phyloP scores from a whole-genome alignment of 2,329 filamentous ascomycete genomes.

The Sphaerulina musiva region DNA sequence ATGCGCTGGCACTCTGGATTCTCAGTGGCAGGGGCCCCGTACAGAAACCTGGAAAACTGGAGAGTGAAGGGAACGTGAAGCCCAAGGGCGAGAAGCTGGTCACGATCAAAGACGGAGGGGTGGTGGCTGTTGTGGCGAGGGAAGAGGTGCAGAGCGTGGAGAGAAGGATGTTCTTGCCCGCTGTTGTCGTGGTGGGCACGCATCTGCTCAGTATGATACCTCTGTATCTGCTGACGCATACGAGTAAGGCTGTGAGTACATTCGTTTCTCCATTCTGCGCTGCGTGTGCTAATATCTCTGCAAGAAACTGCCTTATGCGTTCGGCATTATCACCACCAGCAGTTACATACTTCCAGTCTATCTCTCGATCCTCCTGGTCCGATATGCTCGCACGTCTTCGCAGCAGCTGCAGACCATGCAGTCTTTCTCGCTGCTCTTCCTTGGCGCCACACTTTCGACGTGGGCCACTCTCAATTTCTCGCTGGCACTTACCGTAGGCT shows the following conservation, averaged over 20 bases:
- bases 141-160: constrained; percentile 44
- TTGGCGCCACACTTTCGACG: constrained; percentile 85
- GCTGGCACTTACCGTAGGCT: constrained; percentile 74
- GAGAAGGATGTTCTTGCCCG: constrained; percentile 63
- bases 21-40: constrained; percentile 57
- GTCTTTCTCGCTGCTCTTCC: constrained; percentile 83
- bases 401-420: constrained; percentile 76
- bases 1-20: constrained; percentile 90
- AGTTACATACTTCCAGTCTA: constrained; percentile 30
- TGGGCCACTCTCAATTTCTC: constrained; percentile 96
- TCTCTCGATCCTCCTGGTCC: constrained; percentile 20
- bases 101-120: constrained; percentile 33
- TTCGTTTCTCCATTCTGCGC: constrained; percentile 27
- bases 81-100: constrained; percentile 34
- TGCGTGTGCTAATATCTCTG: neutral
- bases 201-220: constrained; percentile 76
- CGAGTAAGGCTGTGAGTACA: constrained; percentile 53
- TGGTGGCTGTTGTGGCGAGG: constrained; percentile 36
- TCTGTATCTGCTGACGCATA: constrained; percentile 77
- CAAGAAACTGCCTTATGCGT: constrained; percentile 46
- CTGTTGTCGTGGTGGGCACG: constrained; percentile 63
- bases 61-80: constrained; percentile 24
- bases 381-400: constrained; percentile 13
- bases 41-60: constrained; percentile 31
- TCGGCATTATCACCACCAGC: constrained; percentile 41